Evolutionary conservation across 495 filamentous ascomycete species (phyloP), one percentile per base, ranked within the genome.

Genomic region (Daldinia grandis): DNA sequence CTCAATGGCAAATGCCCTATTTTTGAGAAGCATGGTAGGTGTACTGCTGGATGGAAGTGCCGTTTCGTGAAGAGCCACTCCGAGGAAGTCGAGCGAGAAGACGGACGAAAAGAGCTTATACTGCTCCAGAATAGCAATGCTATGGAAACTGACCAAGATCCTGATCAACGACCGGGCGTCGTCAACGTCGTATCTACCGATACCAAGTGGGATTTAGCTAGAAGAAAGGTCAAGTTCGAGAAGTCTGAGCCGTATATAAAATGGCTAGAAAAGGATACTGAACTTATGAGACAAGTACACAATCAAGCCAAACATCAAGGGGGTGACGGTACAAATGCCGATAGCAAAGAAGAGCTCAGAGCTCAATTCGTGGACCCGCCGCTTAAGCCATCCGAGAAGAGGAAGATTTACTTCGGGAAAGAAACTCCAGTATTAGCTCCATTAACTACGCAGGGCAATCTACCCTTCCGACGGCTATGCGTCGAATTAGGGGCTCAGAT

Each of bases 381-480:
- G 0, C 88, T 97, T 67, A 86, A 90, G 69, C 89, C 95, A 0
- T 97, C 94, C 0, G 95, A 99, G 80, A 99, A 99, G 82, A 85
- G 94, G 57, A 90, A 88, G 64, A 81, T 98, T 57, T 98, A 98
- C 78, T 97, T 97, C 76, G 93, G 94, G 8, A 89, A 89, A 5
- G 94, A 98, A 73, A 98, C 95, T 3, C 94, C 96, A 0, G 87
- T 94, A 25, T 85, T 99, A 17, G 95, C 96, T 3, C 95, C 95
- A 44, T 74, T 86, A 17, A 90, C 95, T 0, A 99, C 95, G 2
- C 95, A 98, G 79, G 95, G 95, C n/a, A 99, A 99, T 72, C 82
- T 98, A 28, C 96, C 95, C 1, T 99, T 97, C 83, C 91, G 95
- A 49, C 87, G 96, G 57, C 87, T 99, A n/a, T 98, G 95, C 74